Evolutionary conservation across 768 basidiomycete species (phyloP).

Genomic region (Lentinula detonsa): DNA sequence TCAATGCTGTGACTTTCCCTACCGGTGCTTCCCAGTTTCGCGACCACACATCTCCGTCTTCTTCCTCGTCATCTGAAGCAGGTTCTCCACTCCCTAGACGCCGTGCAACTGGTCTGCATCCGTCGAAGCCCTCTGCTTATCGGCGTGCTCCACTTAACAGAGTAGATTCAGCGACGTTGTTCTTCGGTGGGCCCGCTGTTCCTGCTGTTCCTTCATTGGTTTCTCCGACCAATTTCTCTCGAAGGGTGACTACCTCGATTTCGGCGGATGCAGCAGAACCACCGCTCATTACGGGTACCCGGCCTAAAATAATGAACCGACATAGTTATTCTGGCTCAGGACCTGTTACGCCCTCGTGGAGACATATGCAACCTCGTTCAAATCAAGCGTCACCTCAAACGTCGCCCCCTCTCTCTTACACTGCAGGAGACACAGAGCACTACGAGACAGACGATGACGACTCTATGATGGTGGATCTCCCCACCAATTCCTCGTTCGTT

Average conservation of each 20-base stretch:
- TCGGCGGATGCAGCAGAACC: conserved; percentile 13
- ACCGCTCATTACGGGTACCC: conserved; percentile 12
- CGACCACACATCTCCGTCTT: conserved; percentile 27
- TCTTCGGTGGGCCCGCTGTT: conserved; percentile 57
- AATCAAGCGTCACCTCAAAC: conserved; percentile 43
- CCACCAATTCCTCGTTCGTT: conserved; percentile 45
- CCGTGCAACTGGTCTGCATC: conserved; percentile 37
- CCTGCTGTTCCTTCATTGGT: conserved; percentile 11
- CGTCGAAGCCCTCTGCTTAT: conserved; percentile 13
- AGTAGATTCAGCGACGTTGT: conserved; percentile 56
- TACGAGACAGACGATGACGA: conserved; percentile 40
- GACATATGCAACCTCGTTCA: conserved; percentile 31
- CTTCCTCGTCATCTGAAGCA: conserved; percentile 40
- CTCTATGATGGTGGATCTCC: conserved; percentile 51
- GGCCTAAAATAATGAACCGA: conserved; percentile 36
- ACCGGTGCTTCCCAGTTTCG: conserved; percentile 32
- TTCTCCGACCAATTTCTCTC: conserved; percentile 16
- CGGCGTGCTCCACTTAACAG: conserved; percentile 38
- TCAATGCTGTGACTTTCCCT: conserved; percentile 33
- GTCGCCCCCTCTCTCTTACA: conserved; percentile 31
- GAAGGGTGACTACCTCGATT: conserved; percentile 21
- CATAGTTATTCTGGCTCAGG: conserved; percentile 62
- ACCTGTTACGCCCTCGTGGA: conserved; percentile 29
- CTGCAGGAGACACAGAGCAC: conserved; percentile 16
- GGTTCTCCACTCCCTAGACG: conserved; percentile 52